A percentile compares a stretch with the other conserved stretches of the same genome.
These are phyloP conservation scores for Colletotrichum sidae DNA, from an alignment of 2,329 filamentous ascomycete genomes.

Conservation along the genomic window DNA sequence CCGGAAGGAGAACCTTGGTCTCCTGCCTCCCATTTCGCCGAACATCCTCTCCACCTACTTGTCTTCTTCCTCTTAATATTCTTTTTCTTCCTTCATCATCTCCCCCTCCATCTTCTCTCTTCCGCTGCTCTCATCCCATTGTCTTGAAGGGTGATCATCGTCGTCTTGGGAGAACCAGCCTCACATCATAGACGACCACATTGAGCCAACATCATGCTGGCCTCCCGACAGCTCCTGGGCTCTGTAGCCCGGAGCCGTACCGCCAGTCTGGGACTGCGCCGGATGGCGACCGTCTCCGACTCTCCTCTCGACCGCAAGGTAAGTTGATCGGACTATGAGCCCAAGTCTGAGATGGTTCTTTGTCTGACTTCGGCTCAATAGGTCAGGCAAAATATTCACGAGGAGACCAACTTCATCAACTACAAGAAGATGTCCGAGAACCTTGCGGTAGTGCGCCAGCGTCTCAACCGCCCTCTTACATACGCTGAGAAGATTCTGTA, in stretches of 20 bases:
- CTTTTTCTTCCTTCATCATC: slow-evolving; percentile 46
- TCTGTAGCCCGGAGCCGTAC: slow-evolving; percentile 71
- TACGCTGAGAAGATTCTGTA: slow-evolving; percentile 99
- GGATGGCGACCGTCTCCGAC: slow-evolving; percentile 88
- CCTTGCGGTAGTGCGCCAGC: slow-evolving; percentile 86
- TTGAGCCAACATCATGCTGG: slow-evolving; percentile 67
- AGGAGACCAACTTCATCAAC: slow-evolving; percentile 98
- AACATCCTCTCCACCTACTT: slow-evolving; percentile 44
- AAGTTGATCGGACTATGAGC: slow-evolving; percentile 41
- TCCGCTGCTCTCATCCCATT: slow-evolving; percentile 34
- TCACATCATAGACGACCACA: slow-evolving; percentile 33
- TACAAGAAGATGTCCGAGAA: slow-evolving; percentile 99
- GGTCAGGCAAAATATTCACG: slow-evolving; percentile 96
- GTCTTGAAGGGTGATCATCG: slow-evolving; percentile 43
- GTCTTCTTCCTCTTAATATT: slow-evolving; percentile 37
- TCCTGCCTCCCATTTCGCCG: slow-evolving; percentile 35
- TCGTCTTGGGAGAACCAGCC: too few species aligned
- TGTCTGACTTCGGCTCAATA: slow-evolving; percentile 43
- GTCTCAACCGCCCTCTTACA: slow-evolving; percentile 92
- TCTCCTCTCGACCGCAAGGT: slow-evolving; percentile 91
- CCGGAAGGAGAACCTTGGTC: slow-evolving; percentile 23
- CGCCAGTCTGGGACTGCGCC: slow-evolving; percentile 71
- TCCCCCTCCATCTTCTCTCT: slow-evolving; percentile 36
- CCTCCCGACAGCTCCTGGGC: slow-evolving; percentile 77
- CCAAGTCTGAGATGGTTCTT: background rate